Percentiles rank a stretch among this genome's conserved stretches.
Evolutionary conservation across 1,139 yeast species (phyloP).

Genomic region (Diutina catenulata): DNA sequence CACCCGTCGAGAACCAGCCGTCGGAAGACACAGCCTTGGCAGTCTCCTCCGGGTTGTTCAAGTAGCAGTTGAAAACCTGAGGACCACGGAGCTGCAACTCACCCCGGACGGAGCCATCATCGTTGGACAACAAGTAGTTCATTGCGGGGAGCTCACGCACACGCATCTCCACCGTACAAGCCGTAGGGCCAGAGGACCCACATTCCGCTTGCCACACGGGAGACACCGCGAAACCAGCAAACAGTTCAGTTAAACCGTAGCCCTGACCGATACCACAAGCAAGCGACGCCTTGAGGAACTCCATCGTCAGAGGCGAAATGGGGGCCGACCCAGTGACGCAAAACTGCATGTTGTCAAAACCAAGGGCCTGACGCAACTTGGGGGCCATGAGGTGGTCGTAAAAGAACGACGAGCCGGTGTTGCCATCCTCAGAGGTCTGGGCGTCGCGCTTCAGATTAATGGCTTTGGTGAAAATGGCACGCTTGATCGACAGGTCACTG

Average conservation of each 20-base stretch:
- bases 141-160: constrained; percentile 57
- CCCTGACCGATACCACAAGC: constrained; percentile 56
- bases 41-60: constrained; percentile 17
- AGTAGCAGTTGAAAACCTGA: constrained; percentile 10
- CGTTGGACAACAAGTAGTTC: constrained; percentile 40
- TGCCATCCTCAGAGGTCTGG: constrained; percentile 20
- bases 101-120: neutral
- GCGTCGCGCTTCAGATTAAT: constrained; percentile 21
- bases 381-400: constrained; percentile 18
- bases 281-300: constrained; percentile 51
- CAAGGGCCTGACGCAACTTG: constrained; percentile 7
- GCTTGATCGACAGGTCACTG: neutral
- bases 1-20: constrained; percentile 12
- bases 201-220: constrained; percentile 30
- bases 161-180: constrained; percentile 42
- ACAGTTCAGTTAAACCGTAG: constrained; percentile 68
- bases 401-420: constrained; percentile 18
- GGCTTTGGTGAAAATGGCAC: constrained; percentile 16
- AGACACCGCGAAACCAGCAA: constrained; percentile 47
- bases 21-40: constrained; percentile 15
- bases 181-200: constrained; percentile 33
- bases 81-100: constrained; percentile 15
- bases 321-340: constrained; percentile 61
- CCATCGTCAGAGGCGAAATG: constrained; percentile 45
- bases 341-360: constrained; percentile 10